Evolutionary conservation across 2,329 filamentous ascomycete species (phyloP), one percentile per base, ranked within the genome.

Genomic region (Pestalotiopsis sp.): DNA sequence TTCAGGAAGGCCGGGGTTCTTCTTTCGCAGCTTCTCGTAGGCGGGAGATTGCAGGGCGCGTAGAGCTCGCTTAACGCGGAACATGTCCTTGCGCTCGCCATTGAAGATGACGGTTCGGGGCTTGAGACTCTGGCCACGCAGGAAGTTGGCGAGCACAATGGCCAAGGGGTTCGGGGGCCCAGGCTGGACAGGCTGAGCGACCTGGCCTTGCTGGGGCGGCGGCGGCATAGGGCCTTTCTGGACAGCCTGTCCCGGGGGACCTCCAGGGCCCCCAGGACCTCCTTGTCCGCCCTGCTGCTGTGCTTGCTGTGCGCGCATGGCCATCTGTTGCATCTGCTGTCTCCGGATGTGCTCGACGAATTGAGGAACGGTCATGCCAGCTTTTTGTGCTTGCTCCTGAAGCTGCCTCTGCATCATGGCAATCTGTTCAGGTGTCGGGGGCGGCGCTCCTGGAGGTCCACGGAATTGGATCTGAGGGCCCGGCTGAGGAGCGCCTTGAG

Each of bases 41-140:
- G 92, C 94, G 63, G 93, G 92, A 24, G 94, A 96, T 80, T 97
- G 86, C 66, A 99, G 87, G 35, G 93, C 94, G 74, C 96, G 92
- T 70, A 99, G 91, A 55, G 96, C 96, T 78, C 96, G 93, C 86
- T 98, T 98, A 79, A 99, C 96, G 97, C 91, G 92, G 81, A 99
- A 98, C 93, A 99, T 97, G 72, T 99, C 95, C 82, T 97, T 98
- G 75, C 96, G 89, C 85, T 98, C 94, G 75, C 96, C 96, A 72
- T 98, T 94, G 72, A 98, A 88, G 71, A 99, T 97, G 78, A 93
- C 95, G 20, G 94, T 98, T 71, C 96, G 87, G 20, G 88, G 86
- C 86, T 99, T 99, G 71, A 99, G 83, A 68, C 96, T 89, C 81
- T 98, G 94, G 68, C 87, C 81, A 73, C 90, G 90, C 68, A 99